Percentiles rank a stretch among this genome's conserved stretches.
Conservation (phyloP, 176 grass and related monocot species). For the Hordeum marinum region DNA sequence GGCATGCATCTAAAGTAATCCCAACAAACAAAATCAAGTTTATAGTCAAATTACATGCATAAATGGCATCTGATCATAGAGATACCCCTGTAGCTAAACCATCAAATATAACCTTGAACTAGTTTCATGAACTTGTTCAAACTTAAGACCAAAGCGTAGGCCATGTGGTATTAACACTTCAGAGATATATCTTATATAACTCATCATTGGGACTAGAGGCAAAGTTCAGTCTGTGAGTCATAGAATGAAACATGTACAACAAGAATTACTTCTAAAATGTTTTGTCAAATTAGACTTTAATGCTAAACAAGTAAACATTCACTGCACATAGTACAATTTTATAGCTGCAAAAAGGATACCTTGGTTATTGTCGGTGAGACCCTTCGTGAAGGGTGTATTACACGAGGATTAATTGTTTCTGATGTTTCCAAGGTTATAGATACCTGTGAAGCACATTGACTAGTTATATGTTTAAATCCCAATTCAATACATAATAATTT, state of each 20-base stretch:
- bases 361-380: slow-evolving; percentile 85
- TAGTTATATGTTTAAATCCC: slow-evolving; percentile 20
- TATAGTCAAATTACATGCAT: not conserved
- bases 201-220: slow-evolving; percentile 23
- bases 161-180: not conserved
- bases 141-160: not conserved
- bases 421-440: slow-evolving; percentile 86
- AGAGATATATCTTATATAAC: not conserved
- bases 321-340: not conserved
- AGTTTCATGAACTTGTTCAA: slow-evolving; percentile 1
- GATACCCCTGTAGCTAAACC: slow-evolving; percentile 11
- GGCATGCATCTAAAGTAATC: not conserved
- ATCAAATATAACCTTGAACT: not conserved
- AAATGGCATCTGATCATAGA: not conserved
- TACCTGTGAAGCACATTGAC: slow-evolving; percentile 43
- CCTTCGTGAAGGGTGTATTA: slow-evolving; percentile 94
- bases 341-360: slow-evolving; percentile 42
- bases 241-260: not conserved
- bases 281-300: not conserved
- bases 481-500: slow-evolving; percentile 11
- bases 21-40: not conserved
- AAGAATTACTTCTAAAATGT: not conserved
- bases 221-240: not conserved
- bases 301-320: not conserved
- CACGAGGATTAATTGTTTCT: slow-evolving; percentile 76